Evolutionary conservation across 768 basidiomycete genomes (phyloP).

Genomic region (Xanthoconium purpureum): DNA sequence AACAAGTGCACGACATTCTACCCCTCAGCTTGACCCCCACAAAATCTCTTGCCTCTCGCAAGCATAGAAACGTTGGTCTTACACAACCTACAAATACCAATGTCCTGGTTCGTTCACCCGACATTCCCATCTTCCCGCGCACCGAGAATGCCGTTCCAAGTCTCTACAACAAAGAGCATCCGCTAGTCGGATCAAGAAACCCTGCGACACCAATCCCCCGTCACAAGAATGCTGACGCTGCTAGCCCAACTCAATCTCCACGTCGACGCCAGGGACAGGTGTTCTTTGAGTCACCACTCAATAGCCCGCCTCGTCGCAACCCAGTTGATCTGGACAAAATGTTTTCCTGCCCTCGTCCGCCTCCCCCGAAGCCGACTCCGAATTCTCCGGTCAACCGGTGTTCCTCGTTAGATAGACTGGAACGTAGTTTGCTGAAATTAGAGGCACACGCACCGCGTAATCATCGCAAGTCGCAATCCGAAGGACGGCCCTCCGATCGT

Average conservation of each 20-base stretch:
- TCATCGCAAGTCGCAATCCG: slow-evolving; percentile 22
- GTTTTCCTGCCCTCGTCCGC: slow-evolving; percentile 16
- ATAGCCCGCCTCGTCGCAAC: background rate
- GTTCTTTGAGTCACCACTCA: slow-evolving; percentile 13
- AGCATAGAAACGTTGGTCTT: background rate
- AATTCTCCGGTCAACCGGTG: slow-evolving; percentile 15
- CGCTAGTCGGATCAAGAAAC: background rate
- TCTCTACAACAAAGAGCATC: background rate
- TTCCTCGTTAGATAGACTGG: slow-evolving; percentile 33
- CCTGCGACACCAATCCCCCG: slow-evolving; percentile 7
- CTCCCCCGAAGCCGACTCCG: slow-evolving; percentile 22
- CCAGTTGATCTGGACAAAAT: slow-evolving; percentile 7
- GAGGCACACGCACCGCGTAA: slow-evolving; percentile 29
- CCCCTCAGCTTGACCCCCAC: slow-evolving; percentile 19
- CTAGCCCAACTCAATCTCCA: slow-evolving; percentile 7
- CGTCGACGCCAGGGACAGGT: slow-evolving; percentile 27
- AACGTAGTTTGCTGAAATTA: slow-evolving; percentile 33
- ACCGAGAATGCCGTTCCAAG: background rate
- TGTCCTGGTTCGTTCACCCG: background rate
- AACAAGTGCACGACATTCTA: slow-evolving; percentile 10
- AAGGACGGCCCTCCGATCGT: slow-evolving; percentile 3
- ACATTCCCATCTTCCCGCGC: background rate
- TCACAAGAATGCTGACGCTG: slow-evolving; percentile 1
- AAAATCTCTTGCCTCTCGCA: slow-evolving; percentile 18
- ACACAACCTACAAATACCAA: background rate